Base-by-base conservation (phyloP, 2,329 filamentous ascomycete species). In the Alternaria panax region DNA sequence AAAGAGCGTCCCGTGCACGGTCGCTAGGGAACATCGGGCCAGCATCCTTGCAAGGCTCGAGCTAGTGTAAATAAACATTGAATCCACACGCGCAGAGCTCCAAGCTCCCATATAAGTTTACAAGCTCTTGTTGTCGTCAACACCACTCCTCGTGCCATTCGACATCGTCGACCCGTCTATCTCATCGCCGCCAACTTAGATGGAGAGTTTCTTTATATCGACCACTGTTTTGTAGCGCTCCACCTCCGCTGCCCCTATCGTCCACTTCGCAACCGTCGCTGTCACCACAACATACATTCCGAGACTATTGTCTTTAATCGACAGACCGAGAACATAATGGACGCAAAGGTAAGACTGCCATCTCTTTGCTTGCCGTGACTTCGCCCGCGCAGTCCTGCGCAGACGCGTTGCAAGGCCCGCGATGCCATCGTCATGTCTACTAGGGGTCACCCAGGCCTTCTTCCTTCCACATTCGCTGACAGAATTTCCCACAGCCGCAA, bases 401-500 rank as follows among this genome's bases (percentile, higher is more conserved):
- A 18, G 42, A 53, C 43, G 54, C 45, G 42, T 59, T 54, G 41
- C 45, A 22, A 38, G 28, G 51, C 51, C 41, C 47, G 45, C 47
- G 38, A 18, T 32, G 36, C 54, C 60, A 46, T 58, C 47, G n/a
- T n/a, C 22, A 18, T 24, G 32, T 34, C n/a, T 25, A 14, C 36
- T 22, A 27, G 45, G 54, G 40, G 55, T 60, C 57, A 51, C 63
- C 28, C 40, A 28, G 9, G 48, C 43, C 46, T 43, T 42, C 46
- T 28, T 20, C 46, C 47, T 40, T 50, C n/a, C 11, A 63, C 48
- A 51, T n/a, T 42, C 34, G 60, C 70, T 74, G 50, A 74, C 63
- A 65, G 48, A 60, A 42, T 43, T 32, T 52, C 52, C 51, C 65
- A 54, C 73, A 94, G 92, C 91, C 91, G 63, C 90, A 90, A 78